Conservation (phyloP, 768 basidiomycete species). For the Leccinum olivaceopallidum region DNA sequence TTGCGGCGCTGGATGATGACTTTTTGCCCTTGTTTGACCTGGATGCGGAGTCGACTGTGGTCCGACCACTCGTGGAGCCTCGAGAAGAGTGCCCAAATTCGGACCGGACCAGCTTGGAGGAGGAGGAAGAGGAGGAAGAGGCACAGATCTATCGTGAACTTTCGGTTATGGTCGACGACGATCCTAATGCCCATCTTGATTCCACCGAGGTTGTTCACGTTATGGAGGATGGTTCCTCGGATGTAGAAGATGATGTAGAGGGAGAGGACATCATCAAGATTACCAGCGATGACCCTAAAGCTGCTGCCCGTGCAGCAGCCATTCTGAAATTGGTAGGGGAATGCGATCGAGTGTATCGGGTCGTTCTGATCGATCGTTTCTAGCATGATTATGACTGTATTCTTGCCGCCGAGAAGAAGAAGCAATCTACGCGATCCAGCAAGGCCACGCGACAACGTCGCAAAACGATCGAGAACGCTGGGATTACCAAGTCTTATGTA, state of each 20-base stretch:
- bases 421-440: slow-evolving; percentile 31
- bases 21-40: slow-evolving; percentile 14
- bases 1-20: slow-evolving; percentile 18
- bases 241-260: slow-evolving; percentile 35
- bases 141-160: slow-evolving; percentile 38
- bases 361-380: not conserved
- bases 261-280: slow-evolving; percentile 71
- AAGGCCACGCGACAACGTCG: slow-evolving; percentile 40
- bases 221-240: slow-evolving; percentile 21
- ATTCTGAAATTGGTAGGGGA: slow-evolving; percentile 81
- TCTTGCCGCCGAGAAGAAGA: slow-evolving; percentile 34
- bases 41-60: slow-evolving; percentile 18
- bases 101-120: slow-evolving; percentile 24
- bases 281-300: slow-evolving; percentile 78
- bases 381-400: slow-evolving; percentile 89
- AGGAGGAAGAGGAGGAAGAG: slow-evolving; percentile 27
- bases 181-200: not conserved
- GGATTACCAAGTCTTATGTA: slow-evolving; percentile 28
- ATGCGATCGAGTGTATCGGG: not conserved
- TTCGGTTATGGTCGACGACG: slow-evolving; percentile 31
- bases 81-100: not conserved
- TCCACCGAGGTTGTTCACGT: not conserved
- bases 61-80: slow-evolving; percentile 4
- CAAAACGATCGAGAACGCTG: slow-evolving; percentile 35
- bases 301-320: slow-evolving; percentile 91